phyloP scores from a whole-genome alignment of 208 protist species.

The Lotmaria passim region DNA sequence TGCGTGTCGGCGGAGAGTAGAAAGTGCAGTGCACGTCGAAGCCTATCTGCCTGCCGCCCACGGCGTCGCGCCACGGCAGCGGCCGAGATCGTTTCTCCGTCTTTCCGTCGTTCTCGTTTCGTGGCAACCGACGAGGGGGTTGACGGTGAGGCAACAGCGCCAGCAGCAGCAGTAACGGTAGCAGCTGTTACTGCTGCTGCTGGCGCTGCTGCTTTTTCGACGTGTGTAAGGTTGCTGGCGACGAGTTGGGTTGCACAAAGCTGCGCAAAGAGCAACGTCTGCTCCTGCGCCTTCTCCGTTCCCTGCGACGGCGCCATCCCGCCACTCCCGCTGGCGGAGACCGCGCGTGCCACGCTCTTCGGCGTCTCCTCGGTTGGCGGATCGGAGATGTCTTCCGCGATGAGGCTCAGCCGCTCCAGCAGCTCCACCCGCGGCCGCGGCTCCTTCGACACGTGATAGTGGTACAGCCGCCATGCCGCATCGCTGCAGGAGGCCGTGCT shows the following conservation, averaged over 20 bases:
- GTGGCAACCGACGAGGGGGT: not conserved
- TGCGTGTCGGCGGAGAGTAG: constrained; percentile 22
- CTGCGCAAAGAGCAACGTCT: constrained; percentile 27
- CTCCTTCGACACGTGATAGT: constrained; percentile 32
- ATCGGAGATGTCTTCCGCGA: constrained; percentile 15
- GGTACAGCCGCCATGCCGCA: constrained; percentile 22
- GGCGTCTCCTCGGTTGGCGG: not conserved
- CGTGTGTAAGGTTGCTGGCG: constrained; percentile 24
- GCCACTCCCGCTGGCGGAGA: not conserved
- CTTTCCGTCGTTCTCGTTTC: not conserved
- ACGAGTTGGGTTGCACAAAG: constrained; percentile 20
- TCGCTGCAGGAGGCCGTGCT: constrained; percentile 1
- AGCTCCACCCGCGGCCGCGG: constrained; percentile 20
- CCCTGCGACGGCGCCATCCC: not conserved
- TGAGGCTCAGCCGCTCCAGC: constrained; percentile 25
- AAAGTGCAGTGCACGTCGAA: constrained; percentile 34
- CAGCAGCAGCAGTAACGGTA: not conserved
- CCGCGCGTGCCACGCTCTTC: not conserved
- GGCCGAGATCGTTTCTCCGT: constrained; percentile 1
- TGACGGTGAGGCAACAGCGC: not conserved
- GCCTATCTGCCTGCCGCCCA: constrained; percentile 16
- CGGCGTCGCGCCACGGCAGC: not conserved
- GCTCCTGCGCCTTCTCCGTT: not conserved
- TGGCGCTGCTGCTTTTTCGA: not conserved
- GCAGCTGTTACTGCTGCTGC: no score